Conservation (phyloP, 345 rosid species). For the Combretum micranthum region DNA sequence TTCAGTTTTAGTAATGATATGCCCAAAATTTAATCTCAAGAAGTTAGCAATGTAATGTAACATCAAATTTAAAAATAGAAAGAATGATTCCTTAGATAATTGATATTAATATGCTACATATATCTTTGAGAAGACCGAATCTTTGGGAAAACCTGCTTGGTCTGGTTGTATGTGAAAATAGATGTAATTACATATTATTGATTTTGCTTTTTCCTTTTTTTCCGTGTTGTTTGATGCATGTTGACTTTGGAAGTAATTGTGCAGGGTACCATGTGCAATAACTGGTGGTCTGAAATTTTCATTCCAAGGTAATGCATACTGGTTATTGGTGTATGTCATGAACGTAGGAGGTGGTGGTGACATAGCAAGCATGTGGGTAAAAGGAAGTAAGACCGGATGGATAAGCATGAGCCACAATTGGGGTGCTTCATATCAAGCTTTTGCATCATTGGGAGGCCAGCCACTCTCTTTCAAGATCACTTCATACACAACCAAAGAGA, state of each 20-base stretch:
- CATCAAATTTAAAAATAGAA: too few species aligned
- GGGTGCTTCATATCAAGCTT: conserved; percentile 94
- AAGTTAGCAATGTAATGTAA: too few species aligned
- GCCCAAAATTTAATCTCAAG: too few species aligned
- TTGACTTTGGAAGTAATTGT: neutral
- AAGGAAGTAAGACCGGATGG: conserved; percentile 71
- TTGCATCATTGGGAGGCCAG: conserved; percentile 65
- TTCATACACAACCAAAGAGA: conserved; percentile 56
- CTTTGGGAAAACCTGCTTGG: too few species aligned
- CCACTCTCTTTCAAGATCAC: conserved; percentile 63
- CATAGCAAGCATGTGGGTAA: conserved; percentile 43
- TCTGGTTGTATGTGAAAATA: too few species aligned
- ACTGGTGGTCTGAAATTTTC: conserved; percentile 36
- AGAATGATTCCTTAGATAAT: too few species aligned
- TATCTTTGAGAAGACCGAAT: too few species aligned
- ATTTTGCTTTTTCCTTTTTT: too few species aligned
- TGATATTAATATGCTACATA: too few species aligned
- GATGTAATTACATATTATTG: too few species aligned
- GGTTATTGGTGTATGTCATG: conserved; percentile 58
- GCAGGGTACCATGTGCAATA: conserved; percentile 44
- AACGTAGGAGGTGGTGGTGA: conserved; percentile 82
- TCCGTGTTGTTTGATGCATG: too few species aligned
- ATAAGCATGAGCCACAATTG: conserved; percentile 85
- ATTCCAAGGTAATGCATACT: conserved; percentile 50
- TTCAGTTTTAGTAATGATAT: too few species aligned